Conservation (phyloP, 1,284 basidiomycete species). For the Sporisorium reilianum region DNA sequence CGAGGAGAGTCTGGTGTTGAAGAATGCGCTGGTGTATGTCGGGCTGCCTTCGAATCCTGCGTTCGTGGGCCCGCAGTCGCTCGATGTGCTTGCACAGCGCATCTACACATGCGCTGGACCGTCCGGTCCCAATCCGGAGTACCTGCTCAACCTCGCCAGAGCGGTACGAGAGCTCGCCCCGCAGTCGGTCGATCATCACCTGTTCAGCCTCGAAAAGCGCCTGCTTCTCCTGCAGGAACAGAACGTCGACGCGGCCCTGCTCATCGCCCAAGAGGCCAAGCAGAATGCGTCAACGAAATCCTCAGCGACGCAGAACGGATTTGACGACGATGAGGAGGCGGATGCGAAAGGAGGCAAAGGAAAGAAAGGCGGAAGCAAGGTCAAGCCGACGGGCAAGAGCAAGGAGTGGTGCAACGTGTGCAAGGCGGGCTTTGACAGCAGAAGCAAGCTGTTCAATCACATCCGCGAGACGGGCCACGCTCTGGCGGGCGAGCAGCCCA, state of each 20-base stretch:
- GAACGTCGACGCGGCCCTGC: slow-evolving; percentile 21
- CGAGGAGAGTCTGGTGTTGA: slow-evolving; percentile 73
- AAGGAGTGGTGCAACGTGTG: slow-evolving; percentile 80
- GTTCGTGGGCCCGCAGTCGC: slow-evolving; percentile 83
- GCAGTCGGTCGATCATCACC: slow-evolving; percentile 80
- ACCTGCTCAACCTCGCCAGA: slow-evolving; percentile 79
- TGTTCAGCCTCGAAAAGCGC: slow-evolving; percentile 78
- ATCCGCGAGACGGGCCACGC: slow-evolving; percentile 82
- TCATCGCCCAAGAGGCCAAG: slow-evolving; percentile 35
- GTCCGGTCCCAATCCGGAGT: slow-evolving; percentile 85
- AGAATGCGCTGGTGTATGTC: slow-evolving; percentile 78
- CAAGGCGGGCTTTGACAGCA: slow-evolving; percentile 76
- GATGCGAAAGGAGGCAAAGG: slow-evolving; percentile 14
- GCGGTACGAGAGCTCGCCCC: slow-evolving; percentile 79
- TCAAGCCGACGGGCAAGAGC: slow-evolving; percentile 33
- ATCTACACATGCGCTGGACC: slow-evolving; percentile 83
- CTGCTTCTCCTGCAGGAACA: slow-evolving; percentile 50
- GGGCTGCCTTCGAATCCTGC: slow-evolving; percentile 82
- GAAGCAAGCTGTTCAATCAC: slow-evolving; percentile 83
- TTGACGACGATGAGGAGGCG: slow-evolving; percentile 3
- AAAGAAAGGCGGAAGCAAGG: slow-evolving; percentile 31
- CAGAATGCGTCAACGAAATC: background rate
- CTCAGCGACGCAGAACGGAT: background rate
- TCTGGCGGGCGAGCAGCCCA: slow-evolving; percentile 69
- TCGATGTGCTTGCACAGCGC: slow-evolving; percentile 76